These are phyloP conservation scores for Stevia rebaudiana DNA, from an alignment of 140 eudicot species.

Conservation along the genomic window DNA sequence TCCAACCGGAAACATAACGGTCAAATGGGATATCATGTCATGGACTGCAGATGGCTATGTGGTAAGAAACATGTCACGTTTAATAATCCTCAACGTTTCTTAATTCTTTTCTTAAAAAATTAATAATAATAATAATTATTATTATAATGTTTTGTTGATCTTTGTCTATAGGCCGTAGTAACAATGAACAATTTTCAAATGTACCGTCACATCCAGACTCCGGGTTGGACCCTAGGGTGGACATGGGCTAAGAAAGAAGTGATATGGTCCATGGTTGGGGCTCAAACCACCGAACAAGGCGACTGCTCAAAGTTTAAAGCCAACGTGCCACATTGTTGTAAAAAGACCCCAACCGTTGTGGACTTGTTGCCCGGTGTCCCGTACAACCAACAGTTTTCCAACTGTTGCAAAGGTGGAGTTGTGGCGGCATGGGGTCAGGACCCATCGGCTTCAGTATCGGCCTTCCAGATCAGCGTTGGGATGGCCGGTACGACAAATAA, in stretches of 20 bases:
- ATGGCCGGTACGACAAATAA: constrained; percentile 79
- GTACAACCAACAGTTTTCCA: constrained; percentile 83
- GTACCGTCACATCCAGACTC: constrained; percentile 81
- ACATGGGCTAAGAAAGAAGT: constrained; percentile 95
- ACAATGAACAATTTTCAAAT: constrained; percentile 82
- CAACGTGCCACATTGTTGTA: constrained; percentile 87
- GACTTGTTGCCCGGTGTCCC: constrained; percentile 87
- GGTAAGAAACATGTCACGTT: constrained; percentile 31
- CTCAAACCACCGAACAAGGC: constrained; percentile 86
- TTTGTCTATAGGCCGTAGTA: constrained; percentile 60
- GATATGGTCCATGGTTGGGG: constrained; percentile 85
- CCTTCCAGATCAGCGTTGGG: constrained; percentile 84
- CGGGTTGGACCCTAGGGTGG: constrained; percentile 97
- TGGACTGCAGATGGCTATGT: constrained; percentile 84
- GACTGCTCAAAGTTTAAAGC: constrained; percentile 73
- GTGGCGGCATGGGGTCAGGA: constrained; percentile 76
- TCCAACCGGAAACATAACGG: constrained; percentile 80
- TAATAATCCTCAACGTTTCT: not conserved
- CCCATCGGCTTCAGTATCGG: constrained; percentile 62
- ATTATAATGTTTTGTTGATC: not conserved
- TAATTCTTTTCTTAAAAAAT: too few relatives aligned
- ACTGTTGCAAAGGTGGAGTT: constrained; percentile 94
- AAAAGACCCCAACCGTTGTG: constrained; percentile 67
- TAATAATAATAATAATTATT: too few relatives aligned
- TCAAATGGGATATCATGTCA: constrained; percentile 83